These are phyloP conservation scores for Claviceps capensis DNA, from an alignment of 2,329 filamentous ascomycete species.

Conservation along the genomic window DNA sequence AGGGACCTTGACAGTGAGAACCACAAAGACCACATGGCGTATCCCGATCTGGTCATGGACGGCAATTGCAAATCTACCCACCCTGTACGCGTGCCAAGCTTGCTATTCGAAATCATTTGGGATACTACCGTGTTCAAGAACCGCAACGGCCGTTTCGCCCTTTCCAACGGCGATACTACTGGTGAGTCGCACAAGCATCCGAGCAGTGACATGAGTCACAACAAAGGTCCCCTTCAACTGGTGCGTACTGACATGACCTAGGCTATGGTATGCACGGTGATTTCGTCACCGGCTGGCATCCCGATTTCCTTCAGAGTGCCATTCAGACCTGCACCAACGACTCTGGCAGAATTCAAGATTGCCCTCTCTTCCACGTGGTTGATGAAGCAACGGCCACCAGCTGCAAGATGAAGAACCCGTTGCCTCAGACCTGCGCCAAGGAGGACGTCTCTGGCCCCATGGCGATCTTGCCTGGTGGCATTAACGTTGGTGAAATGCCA, in stretches of 20 bases:
- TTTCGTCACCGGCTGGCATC: slow-evolving; percentile 69
- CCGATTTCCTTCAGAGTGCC: slow-evolving; percentile 54
- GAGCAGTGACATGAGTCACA: not conserved
- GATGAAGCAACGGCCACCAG: slow-evolving; percentile 38
- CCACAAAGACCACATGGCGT: slow-evolving; percentile 58
- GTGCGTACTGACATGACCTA: slow-evolving; percentile 15
- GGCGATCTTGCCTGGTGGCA: slow-evolving; percentile 51
- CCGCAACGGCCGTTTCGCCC: slow-evolving; percentile 53
- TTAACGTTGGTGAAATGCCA: slow-evolving; percentile 16
- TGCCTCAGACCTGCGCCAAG: slow-evolving; percentile 37
- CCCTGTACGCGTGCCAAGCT: slow-evolving; percentile 52
- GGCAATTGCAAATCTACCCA: slow-evolving; percentile 62
- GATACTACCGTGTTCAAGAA: slow-evolving; percentile 52
- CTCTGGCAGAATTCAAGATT: slow-evolving; percentile 59
- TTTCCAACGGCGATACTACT: slow-evolving; percentile 66
- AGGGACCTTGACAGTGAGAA: slow-evolving; percentile 41
- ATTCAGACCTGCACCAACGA: slow-evolving; percentile 59
- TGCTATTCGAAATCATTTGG: slow-evolving; percentile 83
- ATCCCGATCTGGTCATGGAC: slow-evolving; percentile 61
- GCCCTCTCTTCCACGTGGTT: slow-evolving; percentile 61
- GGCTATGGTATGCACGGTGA: slow-evolving; percentile 68
- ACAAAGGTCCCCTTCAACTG: not conserved
- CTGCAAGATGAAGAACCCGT: slow-evolving; percentile 44
- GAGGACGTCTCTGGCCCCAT: slow-evolving; percentile 48
- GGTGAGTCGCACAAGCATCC: slow-evolving; percentile 30